These are phyloP conservation scores for Hypoxylon sp. DNA, from an alignment of 2,329 filamentous ascomycete genomes.

Conservation along the genomic window DNA sequence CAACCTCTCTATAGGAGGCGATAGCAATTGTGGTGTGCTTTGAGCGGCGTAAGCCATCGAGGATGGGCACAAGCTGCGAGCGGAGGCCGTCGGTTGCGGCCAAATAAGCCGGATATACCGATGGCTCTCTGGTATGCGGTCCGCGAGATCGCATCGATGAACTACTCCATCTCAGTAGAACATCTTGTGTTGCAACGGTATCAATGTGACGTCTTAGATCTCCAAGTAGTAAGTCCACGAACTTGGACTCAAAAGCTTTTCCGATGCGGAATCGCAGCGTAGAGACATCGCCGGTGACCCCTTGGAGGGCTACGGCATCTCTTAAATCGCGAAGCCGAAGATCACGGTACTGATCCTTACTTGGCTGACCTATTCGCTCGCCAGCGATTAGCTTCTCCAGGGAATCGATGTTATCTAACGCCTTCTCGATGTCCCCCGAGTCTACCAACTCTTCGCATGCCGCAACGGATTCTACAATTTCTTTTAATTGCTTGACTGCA, in stretches of 20 bases:
- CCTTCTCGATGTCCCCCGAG: constrained; percentile 80
- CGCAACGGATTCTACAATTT: constrained; percentile 77
- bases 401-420: constrained; percentile 77
- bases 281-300: constrained; percentile 78
- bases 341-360: constrained; percentile 42
- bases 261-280: constrained; percentile 82
- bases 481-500: constrained; percentile 82
- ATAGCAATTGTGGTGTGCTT: constrained; percentile 82
- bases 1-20: constrained; percentile 82
- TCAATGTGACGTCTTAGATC: constrained; percentile 85
- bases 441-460: constrained; percentile 84
- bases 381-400: constrained; percentile 85
- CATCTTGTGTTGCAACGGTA: constrained; percentile 73
- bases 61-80: constrained; percentile 70
- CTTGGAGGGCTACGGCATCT: constrained; percentile 78
- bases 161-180: constrained; percentile 84
- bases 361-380: constrained; percentile 56
- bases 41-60: constrained; percentile 82
- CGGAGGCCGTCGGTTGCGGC: constrained; percentile 75
- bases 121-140: constrained; percentile 69
- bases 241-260: constrained; percentile 82
- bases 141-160: constrained; percentile 77
- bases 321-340: constrained; percentile 72
- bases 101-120: constrained; percentile 80
- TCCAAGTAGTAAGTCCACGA: constrained; percentile 77